A percentile compares a stretch with the other conserved stretches of the same genome.
Evolutionary conservation across 148 eudicot genomes (phyloP).

Genomic region (Vaccinium macrocarpon): DNA sequence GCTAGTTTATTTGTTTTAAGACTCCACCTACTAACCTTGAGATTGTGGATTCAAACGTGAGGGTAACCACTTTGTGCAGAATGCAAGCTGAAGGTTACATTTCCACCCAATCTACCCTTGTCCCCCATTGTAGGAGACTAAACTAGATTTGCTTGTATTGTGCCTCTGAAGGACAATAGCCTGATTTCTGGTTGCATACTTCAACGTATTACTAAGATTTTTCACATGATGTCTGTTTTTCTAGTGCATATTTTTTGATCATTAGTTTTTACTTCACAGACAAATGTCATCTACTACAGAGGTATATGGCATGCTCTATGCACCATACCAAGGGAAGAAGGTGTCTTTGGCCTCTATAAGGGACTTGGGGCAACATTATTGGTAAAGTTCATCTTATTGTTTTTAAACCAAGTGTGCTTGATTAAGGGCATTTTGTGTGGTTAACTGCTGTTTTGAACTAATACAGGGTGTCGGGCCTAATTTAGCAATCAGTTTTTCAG

Average conservation of each 20-base stretch:
- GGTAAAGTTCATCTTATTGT: slow-evolving; percentile 41
- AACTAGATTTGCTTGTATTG: background rate
- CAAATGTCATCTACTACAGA: slow-evolving; percentile 71
- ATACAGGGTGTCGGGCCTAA: slow-evolving; percentile 95
- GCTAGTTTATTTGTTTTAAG: background rate
- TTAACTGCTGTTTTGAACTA: slow-evolving; percentile 11
- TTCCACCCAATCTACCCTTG: background rate
- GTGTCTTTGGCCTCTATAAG: slow-evolving; percentile 76
- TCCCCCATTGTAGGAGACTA: background rate
- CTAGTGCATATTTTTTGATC: slow-evolving; percentile 3
- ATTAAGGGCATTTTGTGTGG: background rate
- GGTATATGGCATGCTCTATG: slow-evolving; percentile 82
- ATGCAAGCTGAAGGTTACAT: background rate
- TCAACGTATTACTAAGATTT: background rate
- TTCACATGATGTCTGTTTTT: background rate
- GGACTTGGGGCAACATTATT: slow-evolving; percentile 89
- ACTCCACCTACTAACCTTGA: background rate
- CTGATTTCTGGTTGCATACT: background rate
- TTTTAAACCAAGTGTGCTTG: background rate
- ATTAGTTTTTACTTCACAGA: slow-evolving; percentile 42
- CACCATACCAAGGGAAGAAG: slow-evolving; percentile 80
- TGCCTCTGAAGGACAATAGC: background rate
- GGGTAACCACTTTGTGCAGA: background rate
- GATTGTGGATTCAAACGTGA: background rate
- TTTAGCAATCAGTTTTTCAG: slow-evolving; percentile 92